A percentile compares a stretch with the other conserved stretches of the same genome.
Conservation (phyloP, 208 protist species). For the Leishmania amazonensis region DNA sequence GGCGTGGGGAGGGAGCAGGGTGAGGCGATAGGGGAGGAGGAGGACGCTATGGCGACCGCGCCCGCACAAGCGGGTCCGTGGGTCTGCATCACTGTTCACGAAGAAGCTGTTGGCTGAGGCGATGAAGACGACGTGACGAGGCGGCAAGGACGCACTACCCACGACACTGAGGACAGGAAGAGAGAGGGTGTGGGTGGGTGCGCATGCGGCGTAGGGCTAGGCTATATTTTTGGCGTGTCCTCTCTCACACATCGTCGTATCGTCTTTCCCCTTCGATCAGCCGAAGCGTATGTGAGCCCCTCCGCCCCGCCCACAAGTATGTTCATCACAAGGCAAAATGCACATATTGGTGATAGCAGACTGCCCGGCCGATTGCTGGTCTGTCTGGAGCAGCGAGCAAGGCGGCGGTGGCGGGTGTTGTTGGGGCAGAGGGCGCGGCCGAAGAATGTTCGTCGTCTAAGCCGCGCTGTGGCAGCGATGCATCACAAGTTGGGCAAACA, state of each 20-base stretch:
- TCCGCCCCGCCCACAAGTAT: not conserved
- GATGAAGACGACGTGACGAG: not conserved
- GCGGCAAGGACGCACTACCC: not conserved
- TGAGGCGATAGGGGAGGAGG: not conserved
- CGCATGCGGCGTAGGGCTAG: not conserved
- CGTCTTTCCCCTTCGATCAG: not conserved
- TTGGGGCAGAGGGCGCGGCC: not conserved
- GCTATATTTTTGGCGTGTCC: not conserved
- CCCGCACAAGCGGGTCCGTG: not conserved
- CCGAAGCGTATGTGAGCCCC: not conserved
- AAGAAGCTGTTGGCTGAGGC: not conserved
- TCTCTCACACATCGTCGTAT: too few species aligned
- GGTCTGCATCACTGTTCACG: constrained; percentile 5
- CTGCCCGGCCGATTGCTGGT: not conserved
- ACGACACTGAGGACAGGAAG: not conserved
- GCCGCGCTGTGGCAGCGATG: not conserved
- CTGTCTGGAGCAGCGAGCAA: not conserved
- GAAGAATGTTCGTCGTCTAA: not conserved
- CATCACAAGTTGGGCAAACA: not conserved
- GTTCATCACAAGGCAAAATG: not conserved
- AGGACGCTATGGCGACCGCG: not conserved
- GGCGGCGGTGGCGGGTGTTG: not conserved
- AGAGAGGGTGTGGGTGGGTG: too few species aligned
- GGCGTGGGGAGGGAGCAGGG: not conserved
- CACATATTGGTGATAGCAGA: not conserved